A percentile compares a stretch with the other conserved stretches of the same genome.
Conservation (phyloP, 495 filamentous ascomycete species). For the Podospora didyma region DNA sequence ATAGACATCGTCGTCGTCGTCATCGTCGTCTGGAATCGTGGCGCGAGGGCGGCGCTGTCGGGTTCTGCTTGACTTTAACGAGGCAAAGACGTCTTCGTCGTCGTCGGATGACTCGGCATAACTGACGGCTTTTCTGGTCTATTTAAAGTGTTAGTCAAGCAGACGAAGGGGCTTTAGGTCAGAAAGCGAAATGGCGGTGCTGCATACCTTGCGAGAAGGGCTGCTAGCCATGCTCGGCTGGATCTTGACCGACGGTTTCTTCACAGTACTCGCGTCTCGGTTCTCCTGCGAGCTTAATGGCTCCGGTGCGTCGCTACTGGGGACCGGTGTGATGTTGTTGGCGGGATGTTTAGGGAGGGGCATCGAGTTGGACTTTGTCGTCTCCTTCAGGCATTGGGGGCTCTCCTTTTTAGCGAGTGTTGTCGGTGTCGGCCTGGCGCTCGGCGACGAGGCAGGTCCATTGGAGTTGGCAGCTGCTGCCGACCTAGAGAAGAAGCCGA, state of each 20-base stretch:
- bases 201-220: constrained; percentile 56
- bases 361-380: constrained; percentile 42
- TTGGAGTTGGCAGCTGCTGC: constrained; percentile 34
- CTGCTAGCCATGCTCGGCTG: constrained; percentile 42
- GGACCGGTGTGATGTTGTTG: constrained; percentile 65
- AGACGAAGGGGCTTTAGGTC: background rate
- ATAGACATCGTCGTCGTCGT: constrained; percentile 60
- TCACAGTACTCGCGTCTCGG: constrained; percentile 28
- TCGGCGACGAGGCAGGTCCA: constrained; percentile 27
- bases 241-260: constrained; percentile 24
- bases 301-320: constrained; percentile 68
- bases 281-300: constrained; percentile 57
- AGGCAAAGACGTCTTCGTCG: constrained; percentile 54
- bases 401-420: constrained; percentile 18
- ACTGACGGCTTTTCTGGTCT: constrained; percentile 55
- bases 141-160: constrained; percentile 12
- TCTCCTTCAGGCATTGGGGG: constrained; percentile 40
- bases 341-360: constrained; percentile 30
- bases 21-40: constrained; percentile 47
- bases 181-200: background rate
- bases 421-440: constrained; percentile 16
- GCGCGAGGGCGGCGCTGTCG: constrained; percentile 30
- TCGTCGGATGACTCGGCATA: constrained; percentile 65
- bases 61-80: constrained; percentile 31
- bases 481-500: constrained; percentile 81